Evolutionary conservation across 345 rosid species (phyloP), one percentile per base, ranked within the genome.

Genomic region (Camelina sativa): DNA sequence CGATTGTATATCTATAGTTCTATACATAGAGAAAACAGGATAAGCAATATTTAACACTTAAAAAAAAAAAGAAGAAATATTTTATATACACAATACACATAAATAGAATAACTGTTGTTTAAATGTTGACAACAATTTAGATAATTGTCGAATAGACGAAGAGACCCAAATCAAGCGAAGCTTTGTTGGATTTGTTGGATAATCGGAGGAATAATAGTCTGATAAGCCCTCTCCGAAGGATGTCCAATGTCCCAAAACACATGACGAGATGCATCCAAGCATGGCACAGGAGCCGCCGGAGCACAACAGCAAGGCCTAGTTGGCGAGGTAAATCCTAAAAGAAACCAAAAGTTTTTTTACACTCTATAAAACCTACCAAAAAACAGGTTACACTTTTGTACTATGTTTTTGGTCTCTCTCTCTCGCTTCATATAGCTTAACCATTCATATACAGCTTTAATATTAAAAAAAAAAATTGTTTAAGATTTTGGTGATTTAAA

Each of bases 241-340:
- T 76, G 80, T 6, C 8, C 80, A 69, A 55, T 46, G 61, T 76
- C 80, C 80, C 72, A 76, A 76, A 76, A 77, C 60, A 71, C 76
- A 63, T 77, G 7, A 20, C 61, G 71, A 64, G 76, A 70, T 25
- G 76, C 67, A 56, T 71, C 79, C 69, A 69, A 20, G 30, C 79
- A 76, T n/a, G 67, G 72, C 12, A 55, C 3, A 4, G 58, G 71
- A 61, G 80, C 75, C 47, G 53, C 53, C 9, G 74, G 75, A 47
- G 71, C 8, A 62, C 76, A 69, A 55, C 76, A 71, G 28, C 80
- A 76, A 52, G 74, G 74, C 20, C 40, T 43, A 12, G 58, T 76
- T 7, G 57, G 57, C 41, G 65, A 68, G 4, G 59, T 76, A 16
- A 76, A 76, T 22, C 75, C 79, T 76, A 62, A 20, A 55, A 47